phyloP scores from a whole-genome alignment of 495 filamentous ascomycete species.

The Tuber brumale region DNA sequence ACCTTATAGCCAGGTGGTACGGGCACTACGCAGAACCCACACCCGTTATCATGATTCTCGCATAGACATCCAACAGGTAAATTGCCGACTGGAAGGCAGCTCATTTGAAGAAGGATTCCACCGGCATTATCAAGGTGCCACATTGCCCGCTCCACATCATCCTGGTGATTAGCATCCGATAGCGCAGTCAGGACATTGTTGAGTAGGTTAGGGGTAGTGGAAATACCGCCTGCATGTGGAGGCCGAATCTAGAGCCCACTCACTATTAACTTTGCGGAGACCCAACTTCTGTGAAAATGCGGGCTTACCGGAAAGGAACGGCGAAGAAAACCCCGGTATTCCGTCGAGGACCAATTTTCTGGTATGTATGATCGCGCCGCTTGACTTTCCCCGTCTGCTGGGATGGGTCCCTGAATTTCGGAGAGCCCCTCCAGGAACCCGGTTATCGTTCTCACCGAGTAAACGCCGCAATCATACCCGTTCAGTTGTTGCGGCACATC shows the following conservation, averaged over 20 bases:
- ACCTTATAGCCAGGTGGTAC: constrained; percentile 13
- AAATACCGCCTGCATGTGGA: not conserved
- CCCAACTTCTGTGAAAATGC: not conserved
- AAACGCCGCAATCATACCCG: constrained; percentile 18
- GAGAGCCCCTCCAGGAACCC: constrained; percentile 1
- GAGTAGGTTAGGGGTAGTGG: not conserved
- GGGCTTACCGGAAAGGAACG: not conserved
- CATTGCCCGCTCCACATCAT: constrained; percentile 5
- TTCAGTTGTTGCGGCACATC: constrained; percentile 8
- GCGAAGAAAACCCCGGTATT: not conserved
- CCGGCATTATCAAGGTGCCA: constrained; percentile 34
- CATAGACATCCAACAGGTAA: not conserved
- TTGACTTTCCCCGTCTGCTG: not conserved
- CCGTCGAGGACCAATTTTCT: not conserved
- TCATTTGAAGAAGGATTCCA: constrained; percentile 13
- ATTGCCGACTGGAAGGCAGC: not conserved
- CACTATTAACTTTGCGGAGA: not conserved
- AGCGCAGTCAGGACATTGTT: not conserved
- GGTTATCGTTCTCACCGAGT: not conserved
- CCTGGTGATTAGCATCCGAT: not conserved
- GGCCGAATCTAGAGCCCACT: not conserved
- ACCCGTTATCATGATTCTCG: not conserved
- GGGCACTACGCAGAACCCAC: constrained; percentile 16
- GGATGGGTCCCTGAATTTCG: not conserved
- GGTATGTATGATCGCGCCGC: not conserved